Evolutionary conservation across 352 stramenopile genomes (phyloP), one percentile per base, ranked within the genome.

Genomic region (Plasmopara viticola): DNA sequence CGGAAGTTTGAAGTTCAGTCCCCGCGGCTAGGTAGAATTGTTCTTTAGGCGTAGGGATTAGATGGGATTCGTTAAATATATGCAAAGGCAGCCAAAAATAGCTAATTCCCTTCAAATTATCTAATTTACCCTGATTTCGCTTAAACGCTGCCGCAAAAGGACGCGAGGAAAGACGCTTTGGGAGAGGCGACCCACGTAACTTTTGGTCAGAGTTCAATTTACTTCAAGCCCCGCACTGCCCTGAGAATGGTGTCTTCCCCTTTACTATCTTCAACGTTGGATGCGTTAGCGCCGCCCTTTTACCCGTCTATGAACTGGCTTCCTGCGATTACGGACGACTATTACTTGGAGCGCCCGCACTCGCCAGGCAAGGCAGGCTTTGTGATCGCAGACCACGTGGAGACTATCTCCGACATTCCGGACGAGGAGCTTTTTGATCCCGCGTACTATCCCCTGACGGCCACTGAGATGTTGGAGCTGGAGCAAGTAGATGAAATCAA

Each of bases 401-500:
- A 75, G 60, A 20, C 55, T 7, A 42, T 64, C 44, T 70, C 74
- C 13, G 72, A 84, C 43, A 75, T 90, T 44, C 72, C 80, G 1
- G 80, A 90, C 35, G 80, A 90, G 50, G 78, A 90, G 64, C 66
- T 90, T 31, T 90, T 90, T 49, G 78, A 90, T 58, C 46, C 80
- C 0, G 69, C 72, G 46, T 71, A 73, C 56, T 74, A 84, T 63
- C 80, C 78, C 28, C 60, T 90, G 44, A 67, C 74, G 44, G 37
- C 56, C 1, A 55, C 82, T 15, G 80, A 90, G 40, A 70, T 88
- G 41, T 53, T 59, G 29, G 80, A 90, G 44, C 57, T 90, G 51
- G 80, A 88, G 50, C 75, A 87, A 58, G 70, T 90, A 44, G 80
- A 90, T 45, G 77, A 88, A 64, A 68, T 90, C 44, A 90, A 90